phyloP scores from a whole-genome alignment of 2,329 filamentous ascomycete genomes.

The Aspergillus unguis region DNA sequence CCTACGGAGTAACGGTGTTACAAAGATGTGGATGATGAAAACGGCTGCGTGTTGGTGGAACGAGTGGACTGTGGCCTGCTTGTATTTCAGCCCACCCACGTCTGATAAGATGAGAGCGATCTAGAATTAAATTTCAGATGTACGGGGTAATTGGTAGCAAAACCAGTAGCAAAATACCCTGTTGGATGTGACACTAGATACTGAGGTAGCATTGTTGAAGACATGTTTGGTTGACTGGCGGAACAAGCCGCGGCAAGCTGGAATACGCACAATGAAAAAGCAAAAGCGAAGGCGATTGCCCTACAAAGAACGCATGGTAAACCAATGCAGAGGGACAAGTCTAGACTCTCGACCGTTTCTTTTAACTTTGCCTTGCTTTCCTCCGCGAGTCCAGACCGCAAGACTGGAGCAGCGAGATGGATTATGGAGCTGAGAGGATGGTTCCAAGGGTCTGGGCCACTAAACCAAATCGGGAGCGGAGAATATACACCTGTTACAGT shows the following conservation, averaged over 20 bases:
- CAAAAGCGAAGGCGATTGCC: not conserved
- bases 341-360: not conserved
- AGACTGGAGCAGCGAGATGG: conserved; percentile 4
- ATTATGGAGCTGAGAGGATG: not conserved
- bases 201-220: too few species aligned
- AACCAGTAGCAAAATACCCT: too few species aligned
- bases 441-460: not conserved
- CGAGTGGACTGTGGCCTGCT: not conserved
- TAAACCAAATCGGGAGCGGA: conserved; percentile 6
- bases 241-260: too few species aligned
- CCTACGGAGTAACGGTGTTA: not conserved
- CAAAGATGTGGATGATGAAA: conserved; percentile 7
- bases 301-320: not conserved
- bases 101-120: too few species aligned
- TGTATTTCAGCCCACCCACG: not conserved
- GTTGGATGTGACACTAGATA: too few species aligned
- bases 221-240: too few species aligned
- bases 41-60: conserved; percentile 10
- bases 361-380: not conserved
- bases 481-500: not conserved
- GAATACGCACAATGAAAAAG: too few species aligned
- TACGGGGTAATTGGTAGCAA: too few species aligned
- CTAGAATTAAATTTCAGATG: too few species aligned
- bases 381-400: conserved; percentile 3
- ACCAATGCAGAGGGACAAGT: not conserved